These are phyloP conservation scores for Candida hispaniensis DNA, from an alignment of 805 yeast genomes.

Conservation along the genomic window DNA sequence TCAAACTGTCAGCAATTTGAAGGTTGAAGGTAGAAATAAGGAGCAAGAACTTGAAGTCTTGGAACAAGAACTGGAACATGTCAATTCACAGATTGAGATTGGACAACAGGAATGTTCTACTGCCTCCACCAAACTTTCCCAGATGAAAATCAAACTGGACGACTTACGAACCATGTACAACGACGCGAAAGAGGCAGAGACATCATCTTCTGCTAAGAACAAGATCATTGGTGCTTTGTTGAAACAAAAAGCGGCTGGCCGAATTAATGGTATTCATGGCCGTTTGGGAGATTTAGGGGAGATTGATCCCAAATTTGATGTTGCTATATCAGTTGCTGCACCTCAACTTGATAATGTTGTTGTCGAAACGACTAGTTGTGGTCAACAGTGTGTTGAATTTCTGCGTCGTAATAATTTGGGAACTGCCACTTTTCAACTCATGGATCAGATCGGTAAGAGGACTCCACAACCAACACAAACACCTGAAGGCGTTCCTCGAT, in stretches of 20 bases:
- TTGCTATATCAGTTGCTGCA: slow-evolving; percentile 91
- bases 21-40: slow-evolving; percentile 39
- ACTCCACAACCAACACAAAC: slow-evolving; percentile 35
- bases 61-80: slow-evolving; percentile 39
- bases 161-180: slow-evolving; percentile 49
- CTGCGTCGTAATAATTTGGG: slow-evolving; percentile 77
- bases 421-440: slow-evolving; percentile 74
- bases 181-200: slow-evolving; percentile 54
- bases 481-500: slow-evolving; percentile 66
- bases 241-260: slow-evolving; percentile 65
- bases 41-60: slow-evolving; percentile 38
- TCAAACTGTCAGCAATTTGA: slow-evolving; percentile 36
- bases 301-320: slow-evolving; percentile 79
- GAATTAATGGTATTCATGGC: slow-evolving; percentile 79
- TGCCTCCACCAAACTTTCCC: slow-evolving; percentile 41
- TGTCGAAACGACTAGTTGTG: slow-evolving; percentile 67
- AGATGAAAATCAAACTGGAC: slow-evolving; percentile 43
- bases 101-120: slow-evolving; percentile 48
- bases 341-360: slow-evolving; percentile 87
- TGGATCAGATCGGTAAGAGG: slow-evolving; percentile 60
- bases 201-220: slow-evolving; percentile 54
- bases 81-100: slow-evolving; percentile 41
- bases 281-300: slow-evolving; percentile 87
- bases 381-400: slow-evolving; percentile 69
- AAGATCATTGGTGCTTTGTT: slow-evolving; percentile 60